Evolutionary conservation across 371 early-diverging fungal species (phyloP).

Genomic region (Mortierella sp.): DNA sequence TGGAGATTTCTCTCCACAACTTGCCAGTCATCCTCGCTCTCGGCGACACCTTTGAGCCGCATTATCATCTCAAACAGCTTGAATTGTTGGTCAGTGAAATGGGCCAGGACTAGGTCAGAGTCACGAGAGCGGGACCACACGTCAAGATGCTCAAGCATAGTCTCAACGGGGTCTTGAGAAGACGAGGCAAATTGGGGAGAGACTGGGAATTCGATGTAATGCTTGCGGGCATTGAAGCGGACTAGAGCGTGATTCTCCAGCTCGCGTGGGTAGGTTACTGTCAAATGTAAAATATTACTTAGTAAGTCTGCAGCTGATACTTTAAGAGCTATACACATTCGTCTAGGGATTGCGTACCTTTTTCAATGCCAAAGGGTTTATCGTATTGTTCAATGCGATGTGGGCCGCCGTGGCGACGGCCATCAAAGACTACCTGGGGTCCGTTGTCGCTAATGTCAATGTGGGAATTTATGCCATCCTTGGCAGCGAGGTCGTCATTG

Average conservation of each 20-base stretch:
- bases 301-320: background rate
- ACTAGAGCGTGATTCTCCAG: slow-evolving; percentile 47
- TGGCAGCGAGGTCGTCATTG: slow-evolving; percentile 2
- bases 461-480: background rate
- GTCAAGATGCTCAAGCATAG: slow-evolving; percentile 41
- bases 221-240: slow-evolving; percentile 50
- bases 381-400: slow-evolving; percentile 22
- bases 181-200: slow-evolving; percentile 11
- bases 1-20: slow-evolving; percentile 47
- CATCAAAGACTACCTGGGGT: slow-evolving; percentile 28
- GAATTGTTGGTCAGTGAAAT: slow-evolving; percentile 40
- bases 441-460: background rate
- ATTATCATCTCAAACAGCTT: slow-evolving; percentile 24
- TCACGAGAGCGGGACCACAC: slow-evolving; percentile 49
- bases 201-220: slow-evolving; percentile 34
- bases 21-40: slow-evolving; percentile 38
- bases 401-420: slow-evolving; percentile 21
- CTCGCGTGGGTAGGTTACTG: slow-evolving; percentile 47
- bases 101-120: slow-evolving; percentile 43
- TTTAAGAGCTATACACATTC: background rate
- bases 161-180: slow-evolving; percentile 26
- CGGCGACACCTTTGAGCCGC: slow-evolving; percentile 20
- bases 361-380: slow-evolving; percentile 22
- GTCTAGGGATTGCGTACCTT: slow-evolving; percentile 18
- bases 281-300: background rate